Evolutionary conservation across 1,139 yeast species (phyloP).

Genomic region (Zhuliangozyma parablackwelliae): DNA sequence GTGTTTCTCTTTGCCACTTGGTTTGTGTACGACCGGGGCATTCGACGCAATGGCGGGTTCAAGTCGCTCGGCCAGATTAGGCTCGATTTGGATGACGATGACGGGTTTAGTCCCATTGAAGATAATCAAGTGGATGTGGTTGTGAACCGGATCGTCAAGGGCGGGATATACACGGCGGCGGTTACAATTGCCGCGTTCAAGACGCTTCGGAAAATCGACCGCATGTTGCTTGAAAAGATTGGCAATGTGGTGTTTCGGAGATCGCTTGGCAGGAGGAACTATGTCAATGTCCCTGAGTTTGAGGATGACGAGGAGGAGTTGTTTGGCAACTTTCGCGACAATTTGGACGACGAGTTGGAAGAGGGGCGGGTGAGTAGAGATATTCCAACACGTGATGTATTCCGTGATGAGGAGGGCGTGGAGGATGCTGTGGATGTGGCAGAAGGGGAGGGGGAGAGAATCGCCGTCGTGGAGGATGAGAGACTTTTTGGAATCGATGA

Average conservation of each 20-base stretch:
- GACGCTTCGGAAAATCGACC: slow-evolving; percentile 33
- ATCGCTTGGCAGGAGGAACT: slow-evolving; percentile 38
- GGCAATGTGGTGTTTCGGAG: slow-evolving; percentile 36
- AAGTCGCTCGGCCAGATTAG: slow-evolving; percentile 82
- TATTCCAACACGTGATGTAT: slow-evolving; percentile 12
- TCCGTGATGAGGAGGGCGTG: slow-evolving; percentile 11
- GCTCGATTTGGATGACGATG: slow-evolving; percentile 72
- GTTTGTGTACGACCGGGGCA: slow-evolving; percentile 79
- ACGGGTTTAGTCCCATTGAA: slow-evolving; percentile 59
- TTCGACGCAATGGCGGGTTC: slow-evolving; percentile 76
- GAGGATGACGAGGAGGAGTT: slow-evolving; percentile 44
- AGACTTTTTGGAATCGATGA: slow-evolving; percentile 38
- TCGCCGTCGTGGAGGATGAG: slow-evolving; percentile 17
- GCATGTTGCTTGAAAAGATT: slow-evolving; percentile 30
- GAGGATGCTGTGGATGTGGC: slow-evolving; percentile 1
- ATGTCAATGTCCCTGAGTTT: slow-evolving; percentile 40
- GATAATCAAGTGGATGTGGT: slow-evolving; percentile 59
- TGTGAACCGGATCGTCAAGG: slow-evolving; percentile 57
- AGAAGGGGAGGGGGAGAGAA: slow-evolving; percentile 4
- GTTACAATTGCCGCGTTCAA: slow-evolving; percentile 38
- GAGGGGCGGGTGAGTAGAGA: slow-evolving; percentile 18
- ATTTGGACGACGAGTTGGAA: slow-evolving; percentile 46
- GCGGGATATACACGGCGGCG: slow-evolving; percentile 54
- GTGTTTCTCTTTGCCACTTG: slow-evolving; percentile 57
- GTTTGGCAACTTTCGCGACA: slow-evolving; percentile 44